Evolutionary conservation across 2,329 filamentous ascomycete species (phyloP), one percentile per base, ranked within the genome.

Genomic region (Aphanocladium album): DNA sequence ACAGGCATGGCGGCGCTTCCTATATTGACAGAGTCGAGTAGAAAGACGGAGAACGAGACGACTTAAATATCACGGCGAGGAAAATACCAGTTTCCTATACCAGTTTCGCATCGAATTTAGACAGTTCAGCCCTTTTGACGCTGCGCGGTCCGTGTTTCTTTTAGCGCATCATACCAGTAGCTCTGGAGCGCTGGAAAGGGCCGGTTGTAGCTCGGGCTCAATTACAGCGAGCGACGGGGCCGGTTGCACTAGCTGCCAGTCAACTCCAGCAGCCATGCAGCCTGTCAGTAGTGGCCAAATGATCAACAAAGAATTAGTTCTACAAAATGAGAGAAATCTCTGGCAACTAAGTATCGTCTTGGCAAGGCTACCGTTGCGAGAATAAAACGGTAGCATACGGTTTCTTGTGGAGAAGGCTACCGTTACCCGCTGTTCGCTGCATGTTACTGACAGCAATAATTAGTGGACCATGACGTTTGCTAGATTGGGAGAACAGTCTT

Each of bases 1-100:
- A 75, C 69, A 49, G 78, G 70, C 79, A 82, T 82, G 61, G 25
- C 64, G 64, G 35, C 5, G 2, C 16, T 30, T 27, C 16, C 19
- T 14, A 21, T 5, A n/a, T 25, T 2, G 37, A n/a, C 19, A 19
- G 8, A 50, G 30, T 30, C 9, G 30, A 60, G 23, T 35, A 64
- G 62, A 61, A 63, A 16, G 12, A 33, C 5, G 12, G 41, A 6
- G 16, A n/a, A 55, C 16, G 25, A 33, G 14, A n/a, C 16, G 12
- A 35, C 9, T 35, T 6, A 17, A 52, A 17, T 52, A 16, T 23
- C 19, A 5, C 5, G 12, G 21, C 35, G 19, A 23, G 19, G 4
- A 9, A 8, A 17, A 33, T 30, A 6, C 3, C 27, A 49, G 46
- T 49, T 14, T n/a, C n/a, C n/a, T n/a, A n/a, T n/a, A n/a, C n/a